These are phyloP conservation scores for Glycine tomentella DNA, from an alignment of 306 rosid species.

Conservation along the genomic window DNA sequence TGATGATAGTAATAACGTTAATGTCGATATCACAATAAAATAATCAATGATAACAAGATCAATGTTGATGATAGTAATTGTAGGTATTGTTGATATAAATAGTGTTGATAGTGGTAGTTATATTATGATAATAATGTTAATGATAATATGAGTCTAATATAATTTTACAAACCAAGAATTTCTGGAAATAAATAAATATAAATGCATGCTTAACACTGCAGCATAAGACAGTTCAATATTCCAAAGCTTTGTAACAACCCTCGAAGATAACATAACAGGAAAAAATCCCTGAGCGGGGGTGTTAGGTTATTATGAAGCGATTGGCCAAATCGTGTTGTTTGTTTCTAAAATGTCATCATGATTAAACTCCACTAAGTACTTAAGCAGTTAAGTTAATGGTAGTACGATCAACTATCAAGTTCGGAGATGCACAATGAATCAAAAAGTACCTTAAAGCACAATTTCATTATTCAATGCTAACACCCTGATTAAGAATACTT, in stretches of 20 bases:
- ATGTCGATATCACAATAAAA: too few species aligned
- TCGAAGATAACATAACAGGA: background rate
- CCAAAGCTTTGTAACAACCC: slow-evolving; percentile 3
- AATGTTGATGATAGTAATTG: too few species aligned
- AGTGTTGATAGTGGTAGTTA: too few species aligned
- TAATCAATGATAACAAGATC: too few species aligned
- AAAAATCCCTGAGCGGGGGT: too few species aligned
- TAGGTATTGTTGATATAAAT: too few species aligned
- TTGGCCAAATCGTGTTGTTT: slow-evolving; percentile 17
- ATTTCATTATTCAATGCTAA: slow-evolving; percentile 33
- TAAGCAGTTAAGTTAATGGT: slow-evolving; percentile 31
- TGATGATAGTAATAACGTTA: too few species aligned
- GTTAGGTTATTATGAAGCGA: slow-evolving; percentile 15
- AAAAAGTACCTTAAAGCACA: slow-evolving; percentile 40
- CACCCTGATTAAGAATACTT: slow-evolving; percentile 7
- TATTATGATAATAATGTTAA: too few species aligned
- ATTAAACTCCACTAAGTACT: slow-evolving; percentile 44
- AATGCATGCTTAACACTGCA: background rate
- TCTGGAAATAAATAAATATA: background rate
- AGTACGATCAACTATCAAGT: background rate
- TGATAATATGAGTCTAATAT: too few species aligned
- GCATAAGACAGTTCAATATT: background rate
- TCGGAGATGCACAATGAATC: background rate
- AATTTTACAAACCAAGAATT: background rate
- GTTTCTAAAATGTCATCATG: slow-evolving; percentile 43